Percentiles rank a stretch among this genome's conserved stretches.
These are phyloP conservation scores for Zychaea mexicana DNA, from an alignment of 371 early-diverging fungal species.

Conservation along the genomic window DNA sequence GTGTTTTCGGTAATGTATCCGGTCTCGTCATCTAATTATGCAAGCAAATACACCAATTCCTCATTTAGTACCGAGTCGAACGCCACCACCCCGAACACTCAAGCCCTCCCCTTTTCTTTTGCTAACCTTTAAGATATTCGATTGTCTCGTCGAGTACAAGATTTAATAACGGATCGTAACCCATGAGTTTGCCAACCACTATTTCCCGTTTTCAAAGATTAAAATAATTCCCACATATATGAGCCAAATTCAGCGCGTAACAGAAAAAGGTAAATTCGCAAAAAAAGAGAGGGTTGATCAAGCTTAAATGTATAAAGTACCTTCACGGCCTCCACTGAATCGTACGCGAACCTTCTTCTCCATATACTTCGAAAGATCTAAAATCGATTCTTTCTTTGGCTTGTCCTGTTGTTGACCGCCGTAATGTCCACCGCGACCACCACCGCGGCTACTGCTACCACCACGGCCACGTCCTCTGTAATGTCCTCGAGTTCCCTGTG, in stretches of 20 bases:
- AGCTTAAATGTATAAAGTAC: too few species aligned
- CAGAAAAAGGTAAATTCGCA: too few species aligned
- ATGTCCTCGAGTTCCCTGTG: conserved; percentile 1
- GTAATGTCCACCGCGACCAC: conserved; percentile 52
- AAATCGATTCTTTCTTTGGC: conserved; percentile 85
- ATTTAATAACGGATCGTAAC: conserved; percentile 91
- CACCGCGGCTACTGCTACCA: neutral
- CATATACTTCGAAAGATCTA: conserved; percentile 91
- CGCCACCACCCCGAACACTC: neutral
- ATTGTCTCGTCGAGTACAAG: conserved; percentile 91
- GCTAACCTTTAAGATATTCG: conserved; percentile 77
- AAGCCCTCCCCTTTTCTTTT: neutral
- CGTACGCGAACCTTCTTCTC: conserved; percentile 91
- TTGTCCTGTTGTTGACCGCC: conserved; percentile 54
- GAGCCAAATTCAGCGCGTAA: too few species aligned
- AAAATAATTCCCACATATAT: too few species aligned
- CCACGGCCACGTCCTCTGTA: conserved; percentile 1
- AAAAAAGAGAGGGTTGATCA: too few species aligned
- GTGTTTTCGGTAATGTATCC: conserved; percentile 66
- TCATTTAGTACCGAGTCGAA: too few species aligned
- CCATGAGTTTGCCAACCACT: conserved; percentile 92
- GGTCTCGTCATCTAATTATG: conserved; percentile 77
- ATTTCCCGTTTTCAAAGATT: neutral
- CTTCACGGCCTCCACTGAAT: conserved; percentile 95
- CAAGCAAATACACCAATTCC: too few species aligned